Percentiles rank a stretch among this genome's conserved stretches.
Conservation (phyloP, 2,329 filamentous ascomycete species). For the Calonectria honghensis region DNA sequence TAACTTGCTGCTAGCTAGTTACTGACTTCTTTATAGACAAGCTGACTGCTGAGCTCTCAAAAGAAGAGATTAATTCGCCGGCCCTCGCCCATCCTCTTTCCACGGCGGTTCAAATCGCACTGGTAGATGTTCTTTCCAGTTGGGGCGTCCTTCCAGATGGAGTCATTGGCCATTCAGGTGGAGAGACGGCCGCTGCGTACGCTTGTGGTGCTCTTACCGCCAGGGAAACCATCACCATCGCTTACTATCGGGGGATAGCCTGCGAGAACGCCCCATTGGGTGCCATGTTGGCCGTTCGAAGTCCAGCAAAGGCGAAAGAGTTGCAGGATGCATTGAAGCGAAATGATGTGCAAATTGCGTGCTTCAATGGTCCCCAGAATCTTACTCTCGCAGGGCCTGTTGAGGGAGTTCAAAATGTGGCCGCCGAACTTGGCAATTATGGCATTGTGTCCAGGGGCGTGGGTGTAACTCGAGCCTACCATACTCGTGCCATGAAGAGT, state of each 20-base stretch:
- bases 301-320: slow-evolving; percentile 45
- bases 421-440: slow-evolving; percentile 42
- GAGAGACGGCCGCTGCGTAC: slow-evolving; percentile 51
- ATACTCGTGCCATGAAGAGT: slow-evolving; percentile 48
- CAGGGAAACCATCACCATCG: slow-evolving; percentile 47
- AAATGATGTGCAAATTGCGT: slow-evolving; percentile 50
- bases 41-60: slow-evolving; percentile 9
- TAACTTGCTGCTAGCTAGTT: background rate
- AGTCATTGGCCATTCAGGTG: slow-evolving; percentile 50
- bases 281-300: slow-evolving; percentile 47
- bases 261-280: slow-evolving; percentile 49
- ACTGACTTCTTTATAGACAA: slow-evolving; percentile 16
- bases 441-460: slow-evolving; percentile 47
- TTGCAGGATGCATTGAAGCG: slow-evolving; percentile 44
- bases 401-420: slow-evolving; percentile 46
- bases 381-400: slow-evolving; percentile 48
- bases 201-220: slow-evolving; percentile 50
- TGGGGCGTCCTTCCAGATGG: slow-evolving; percentile 48
- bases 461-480: slow-evolving; percentile 49
- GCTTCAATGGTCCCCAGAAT: slow-evolving; percentile 51
- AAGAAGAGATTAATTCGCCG: slow-evolving; percentile 42
- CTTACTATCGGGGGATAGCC: slow-evolving; percentile 49
- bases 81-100: slow-evolving; percentile 48
- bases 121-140: slow-evolving; percentile 47
- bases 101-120: slow-evolving; percentile 47